Base-by-base conservation (phyloP, 495 filamentous ascomycete genomes). In the Hyaloscypha finlandica region DNA sequence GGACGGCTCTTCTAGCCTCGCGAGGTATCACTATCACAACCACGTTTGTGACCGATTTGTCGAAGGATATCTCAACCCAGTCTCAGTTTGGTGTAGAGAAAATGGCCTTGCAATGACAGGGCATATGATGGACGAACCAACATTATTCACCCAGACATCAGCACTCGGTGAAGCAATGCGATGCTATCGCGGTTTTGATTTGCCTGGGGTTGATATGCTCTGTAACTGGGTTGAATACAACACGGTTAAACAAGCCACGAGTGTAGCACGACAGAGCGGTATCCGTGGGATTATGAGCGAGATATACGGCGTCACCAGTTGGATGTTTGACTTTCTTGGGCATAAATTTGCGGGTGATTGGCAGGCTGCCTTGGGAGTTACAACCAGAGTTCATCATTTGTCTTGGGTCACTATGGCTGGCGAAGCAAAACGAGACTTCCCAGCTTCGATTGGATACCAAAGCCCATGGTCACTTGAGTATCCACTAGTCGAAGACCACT, bases 341-440 rank as follows among this genome's bases (percentile, higher is more conserved):
- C 73, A 74, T 61, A 74, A 74, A 70, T 70, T 70, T 14, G 69
- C 70, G 53, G 71, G 73, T 33, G 73, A 74, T 57, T 74, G 73
- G 73, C 73, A 74, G 54, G 73, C 73, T 6, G 73, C 70, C 1
- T 58, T 74, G 16, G 73, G 73, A 14, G 73, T 74, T 39, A 74
- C 70, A 29, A 71, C 71, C 22, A 55, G 73, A 39, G 70, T 73
- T 20, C 73, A 66, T 22, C 73, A 74, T 64, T 64, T 73, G 3
- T 55, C 73, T 32, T 74, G 72, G 72, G 55, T 74, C 16, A 72
- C 62, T 57, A 74, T 74, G 72, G 65, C 65, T 25, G 72, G 72
- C 8, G 72, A 74, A 52, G 70, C 61, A 22, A 74, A 74, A 59
- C 58, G 72, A 58, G 72, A 74, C 51, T 74, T 70, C 35, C 72